Evolutionary conservation across 805 yeast genomes (phyloP).

Genomic region (Candida xiaguanensis): DNA sequence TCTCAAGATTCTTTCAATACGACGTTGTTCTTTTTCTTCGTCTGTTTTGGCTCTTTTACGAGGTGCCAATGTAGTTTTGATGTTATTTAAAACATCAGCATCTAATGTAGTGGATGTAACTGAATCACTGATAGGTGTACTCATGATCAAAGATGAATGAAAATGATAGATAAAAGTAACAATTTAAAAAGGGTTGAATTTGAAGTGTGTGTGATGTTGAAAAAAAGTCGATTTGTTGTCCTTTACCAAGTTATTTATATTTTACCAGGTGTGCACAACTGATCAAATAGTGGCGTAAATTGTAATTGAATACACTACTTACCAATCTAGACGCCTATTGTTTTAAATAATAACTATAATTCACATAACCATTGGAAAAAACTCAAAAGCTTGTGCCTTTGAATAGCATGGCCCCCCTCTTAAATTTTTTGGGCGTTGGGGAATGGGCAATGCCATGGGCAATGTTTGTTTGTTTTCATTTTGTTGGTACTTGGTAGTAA

Average conservation of each 20-base stretch:
- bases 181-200: neutral
- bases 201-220: too few species aligned
- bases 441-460: too few species aligned
- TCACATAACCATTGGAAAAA: too few species aligned
- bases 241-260: too few species aligned
- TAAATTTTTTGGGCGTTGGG: too few species aligned
- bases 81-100: conserved; percentile 5
- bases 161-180: neutral
- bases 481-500: too few species aligned
- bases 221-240: neutral
- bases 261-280: neutral
- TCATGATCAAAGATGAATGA: neutral
- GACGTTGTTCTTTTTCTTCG: conserved; percentile 95
- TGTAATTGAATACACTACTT: neutral
- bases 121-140: neutral
- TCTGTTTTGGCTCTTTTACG: conserved; percentile 94
- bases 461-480: too few species aligned
- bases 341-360: too few species aligned
- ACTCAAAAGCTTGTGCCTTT: neutral
- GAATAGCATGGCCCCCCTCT: neutral
- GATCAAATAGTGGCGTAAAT: neutral
- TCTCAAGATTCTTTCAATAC: conserved; percentile 87
- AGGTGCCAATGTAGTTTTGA: conserved; percentile 69
- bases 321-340: neutral
- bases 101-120: neutral